These are phyloP conservation scores for Aspergillus sclerotiicarbonarius DNA, from an alignment of 495 filamentous ascomycete genomes.

Conservation along the genomic window DNA sequence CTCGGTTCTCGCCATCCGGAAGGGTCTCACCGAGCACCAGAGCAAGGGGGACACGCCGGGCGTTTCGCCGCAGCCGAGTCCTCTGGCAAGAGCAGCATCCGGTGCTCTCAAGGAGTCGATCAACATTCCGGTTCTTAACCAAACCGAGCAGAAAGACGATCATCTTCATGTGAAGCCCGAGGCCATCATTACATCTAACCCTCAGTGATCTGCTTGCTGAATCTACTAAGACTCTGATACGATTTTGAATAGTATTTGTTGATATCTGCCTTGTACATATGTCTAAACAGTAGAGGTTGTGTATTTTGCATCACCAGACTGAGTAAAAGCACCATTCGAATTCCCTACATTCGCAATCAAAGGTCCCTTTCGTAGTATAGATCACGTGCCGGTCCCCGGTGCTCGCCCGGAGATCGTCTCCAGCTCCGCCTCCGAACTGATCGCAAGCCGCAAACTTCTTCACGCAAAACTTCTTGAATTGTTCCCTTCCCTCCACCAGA, in stretches of 20 bases:
- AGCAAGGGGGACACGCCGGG: conserved; percentile 27
- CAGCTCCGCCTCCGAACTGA: background rate
- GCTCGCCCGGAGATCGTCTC: background rate
- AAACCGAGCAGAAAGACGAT: conserved; percentile 23
- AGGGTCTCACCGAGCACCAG: conserved; percentile 58
- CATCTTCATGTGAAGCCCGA: conserved; percentile 19
- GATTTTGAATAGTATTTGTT: background rate
- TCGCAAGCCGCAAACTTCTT: background rate
- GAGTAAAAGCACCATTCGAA: no score
- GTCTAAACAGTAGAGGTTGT: background rate
- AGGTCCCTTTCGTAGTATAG: no score
- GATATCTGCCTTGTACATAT: background rate
- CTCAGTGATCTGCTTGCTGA: background rate
- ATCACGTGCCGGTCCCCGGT: background rate
- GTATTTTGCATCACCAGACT: no score
- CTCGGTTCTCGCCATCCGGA: conserved; percentile 78
- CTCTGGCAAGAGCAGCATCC: conserved; percentile 26
- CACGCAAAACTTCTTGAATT: no score
- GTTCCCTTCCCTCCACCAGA: no score
- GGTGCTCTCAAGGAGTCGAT: conserved; percentile 25
- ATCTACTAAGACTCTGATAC: background rate
- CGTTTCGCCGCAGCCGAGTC: conserved; percentile 26
- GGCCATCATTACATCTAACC: conserved; percentile 5
- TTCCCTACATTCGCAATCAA: no score
- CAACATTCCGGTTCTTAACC: conserved; percentile 31